These are phyloP conservation scores for Diutina ranongensis DNA, from an alignment of 1,139 yeast genomes.

Conservation along the genomic window DNA sequence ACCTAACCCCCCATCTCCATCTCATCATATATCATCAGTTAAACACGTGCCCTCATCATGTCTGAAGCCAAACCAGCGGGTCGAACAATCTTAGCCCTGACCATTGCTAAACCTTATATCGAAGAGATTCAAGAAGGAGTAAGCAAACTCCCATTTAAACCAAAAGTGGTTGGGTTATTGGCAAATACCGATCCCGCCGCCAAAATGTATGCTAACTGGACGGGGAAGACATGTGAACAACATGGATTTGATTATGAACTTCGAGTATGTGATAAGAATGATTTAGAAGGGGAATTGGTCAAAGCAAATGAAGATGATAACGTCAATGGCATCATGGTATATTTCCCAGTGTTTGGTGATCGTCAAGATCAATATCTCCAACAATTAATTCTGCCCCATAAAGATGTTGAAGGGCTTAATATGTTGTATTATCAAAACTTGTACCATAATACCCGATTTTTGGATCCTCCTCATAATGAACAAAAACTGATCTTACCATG, in stretches of 20 bases:
- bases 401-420: constrained; percentile 93
- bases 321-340: constrained; percentile 94
- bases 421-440: constrained; percentile 85
- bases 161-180: constrained; percentile 77
- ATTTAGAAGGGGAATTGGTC: constrained; percentile 71
- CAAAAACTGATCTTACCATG: constrained; percentile 89
- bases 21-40: no score
- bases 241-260: constrained; percentile 81
- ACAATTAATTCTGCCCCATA: constrained; percentile 75
- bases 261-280: constrained; percentile 63
- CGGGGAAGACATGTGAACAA: constrained; percentile 78
- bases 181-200: constrained; percentile 96
- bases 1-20: no score
- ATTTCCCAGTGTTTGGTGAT: constrained; percentile 94
- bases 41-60: not conserved
- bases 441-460: constrained; percentile 81
- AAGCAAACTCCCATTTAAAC: constrained; percentile 37
- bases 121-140: constrained; percentile 62
- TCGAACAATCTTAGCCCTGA: constrained; percentile 76
- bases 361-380: constrained; percentile 92
- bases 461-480: constrained; percentile 54
- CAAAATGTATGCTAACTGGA: constrained; percentile 90
- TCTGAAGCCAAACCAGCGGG: constrained; percentile 38
- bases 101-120: constrained; percentile 71
- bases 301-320: constrained; percentile 67